Conservation (phyloP, 1,284 basidiomycete genomes). For the Pascua sp. region DNA sequence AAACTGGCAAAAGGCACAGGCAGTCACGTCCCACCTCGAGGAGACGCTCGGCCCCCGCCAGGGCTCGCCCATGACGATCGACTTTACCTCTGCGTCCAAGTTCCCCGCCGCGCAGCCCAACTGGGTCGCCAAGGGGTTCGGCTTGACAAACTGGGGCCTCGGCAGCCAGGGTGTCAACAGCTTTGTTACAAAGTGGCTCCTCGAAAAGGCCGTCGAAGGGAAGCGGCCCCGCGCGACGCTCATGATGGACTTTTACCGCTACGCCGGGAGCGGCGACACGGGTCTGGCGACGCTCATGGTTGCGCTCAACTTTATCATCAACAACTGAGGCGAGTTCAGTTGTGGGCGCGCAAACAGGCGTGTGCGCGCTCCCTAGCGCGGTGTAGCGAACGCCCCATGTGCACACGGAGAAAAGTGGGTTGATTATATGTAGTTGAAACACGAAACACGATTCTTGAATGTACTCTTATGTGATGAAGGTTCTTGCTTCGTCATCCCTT, state of each 20-base stretch:
- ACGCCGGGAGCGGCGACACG: slow-evolving; percentile 4
- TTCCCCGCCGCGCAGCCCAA: slow-evolving; percentile 69
- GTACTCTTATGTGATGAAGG: no score
- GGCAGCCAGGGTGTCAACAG: slow-evolving; percentile 78
- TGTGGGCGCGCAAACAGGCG: no score
- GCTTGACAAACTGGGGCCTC: slow-evolving; percentile 67
- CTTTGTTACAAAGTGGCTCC: slow-evolving; percentile 64
- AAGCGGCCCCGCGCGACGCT: slow-evolving; percentile 32
- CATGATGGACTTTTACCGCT: slow-evolving; percentile 43
- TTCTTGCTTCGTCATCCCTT: no score
- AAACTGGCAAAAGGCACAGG: slow-evolving; percentile 59
- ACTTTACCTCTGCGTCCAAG: slow-evolving; percentile 71
- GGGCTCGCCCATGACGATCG: slow-evolving; percentile 56
- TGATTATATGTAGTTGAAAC: no score
- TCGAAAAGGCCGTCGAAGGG: slow-evolving; percentile 49
- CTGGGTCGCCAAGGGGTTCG: slow-evolving; percentile 68
- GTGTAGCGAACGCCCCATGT: no score
- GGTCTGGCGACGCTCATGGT: slow-evolving; percentile 15
- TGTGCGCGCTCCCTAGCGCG: no score
- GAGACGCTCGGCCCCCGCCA: slow-evolving; percentile 13
- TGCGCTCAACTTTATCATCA: slow-evolving; percentile 15
- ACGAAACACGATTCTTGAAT: no score
- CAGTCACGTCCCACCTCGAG: slow-evolving; percentile 38
- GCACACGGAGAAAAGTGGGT: no score
- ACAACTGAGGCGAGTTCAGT: no score